phyloP scores from a whole-genome alignment of 345 rosid species.

The Eucalyptus cloeziana region DNA sequence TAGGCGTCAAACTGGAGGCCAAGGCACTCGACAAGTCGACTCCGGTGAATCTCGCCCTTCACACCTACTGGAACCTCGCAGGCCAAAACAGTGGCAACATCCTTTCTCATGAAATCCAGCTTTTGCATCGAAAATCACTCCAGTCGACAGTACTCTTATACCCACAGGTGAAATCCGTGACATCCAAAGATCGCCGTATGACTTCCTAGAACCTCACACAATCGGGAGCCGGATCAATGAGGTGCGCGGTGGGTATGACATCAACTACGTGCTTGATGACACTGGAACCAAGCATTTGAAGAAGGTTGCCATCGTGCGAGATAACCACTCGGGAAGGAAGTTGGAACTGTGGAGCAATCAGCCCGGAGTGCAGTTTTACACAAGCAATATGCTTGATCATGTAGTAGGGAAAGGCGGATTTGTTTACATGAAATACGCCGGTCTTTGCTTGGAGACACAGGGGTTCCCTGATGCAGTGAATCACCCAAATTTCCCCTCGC shows the following conservation, averaged over 20 bases:
- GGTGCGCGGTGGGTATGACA: slow-evolving; percentile 59
- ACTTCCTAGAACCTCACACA: slow-evolving; percentile 33
- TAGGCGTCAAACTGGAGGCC: slow-evolving; percentile 51
- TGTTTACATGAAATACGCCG: slow-evolving; percentile 41
- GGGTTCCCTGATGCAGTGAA: slow-evolving; percentile 84
- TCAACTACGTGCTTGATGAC: slow-evolving; percentile 52
- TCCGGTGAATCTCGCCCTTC: slow-evolving; percentile 70
- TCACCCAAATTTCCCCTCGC: slow-evolving; percentile 64
- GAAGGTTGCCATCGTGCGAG: slow-evolving; percentile 45
- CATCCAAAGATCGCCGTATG: slow-evolving; percentile 45
- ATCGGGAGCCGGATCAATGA: slow-evolving; percentile 40
- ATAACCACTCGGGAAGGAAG: slow-evolving; percentile 46
- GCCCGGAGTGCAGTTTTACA: slow-evolving; percentile 69
- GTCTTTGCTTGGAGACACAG: slow-evolving; percentile 64
- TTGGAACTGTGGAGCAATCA: slow-evolving; percentile 67
- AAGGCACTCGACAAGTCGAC: slow-evolving; percentile 41
- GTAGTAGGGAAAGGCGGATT: slow-evolving; percentile 42
- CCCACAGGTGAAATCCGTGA: slow-evolving; percentile 50
- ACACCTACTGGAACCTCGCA: slow-evolving; percentile 78
- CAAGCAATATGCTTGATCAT: slow-evolving; percentile 30
- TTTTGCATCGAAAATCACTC: slow-evolving; percentile 40
- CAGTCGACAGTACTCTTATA: slow-evolving; percentile 57
- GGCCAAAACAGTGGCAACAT: slow-evolving; percentile 59
- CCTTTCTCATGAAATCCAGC: slow-evolving; percentile 45
- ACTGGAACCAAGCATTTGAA: slow-evolving; percentile 10